Conservation (phyloP, 139 green algal genomes). For the Chlorella sp. region DNA sequence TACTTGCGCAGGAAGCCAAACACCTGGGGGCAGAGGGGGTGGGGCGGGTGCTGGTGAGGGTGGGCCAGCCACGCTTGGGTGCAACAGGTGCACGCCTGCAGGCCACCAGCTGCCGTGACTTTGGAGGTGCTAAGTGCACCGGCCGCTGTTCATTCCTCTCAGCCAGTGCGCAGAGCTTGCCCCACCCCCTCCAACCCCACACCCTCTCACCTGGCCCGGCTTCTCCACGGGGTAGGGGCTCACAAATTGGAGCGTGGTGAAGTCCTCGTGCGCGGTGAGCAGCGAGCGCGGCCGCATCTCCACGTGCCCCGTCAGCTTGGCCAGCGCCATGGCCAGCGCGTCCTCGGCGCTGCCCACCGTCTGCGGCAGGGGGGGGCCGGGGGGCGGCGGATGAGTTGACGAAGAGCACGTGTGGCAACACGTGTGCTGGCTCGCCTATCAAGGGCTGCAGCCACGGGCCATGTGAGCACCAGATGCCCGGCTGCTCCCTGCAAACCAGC, state of each 20-base stretch:
- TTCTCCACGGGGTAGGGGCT: conserved; percentile 34
- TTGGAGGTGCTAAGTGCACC: no score
- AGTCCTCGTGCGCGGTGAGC: conserved; percentile 89
- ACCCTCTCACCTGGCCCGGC: conserved; percentile 25
- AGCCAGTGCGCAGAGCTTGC: neutral
- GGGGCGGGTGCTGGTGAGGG: neutral
- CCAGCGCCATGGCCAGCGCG: conserved; percentile 86
- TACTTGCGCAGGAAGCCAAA: conserved; percentile 74
- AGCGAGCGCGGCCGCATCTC: conserved; percentile 79
- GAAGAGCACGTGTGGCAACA: neutral
- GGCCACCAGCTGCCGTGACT: neutral
- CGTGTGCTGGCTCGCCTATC: no score
- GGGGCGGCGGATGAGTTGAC: neutral
- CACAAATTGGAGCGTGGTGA: conserved; percentile 75
- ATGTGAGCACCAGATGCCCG: neutral
- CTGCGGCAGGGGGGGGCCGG: neutral
- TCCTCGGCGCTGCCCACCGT: conserved; percentile 52
- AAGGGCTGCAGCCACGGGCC: neutral
- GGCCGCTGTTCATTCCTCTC: no score
- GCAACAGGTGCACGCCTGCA: neutral
- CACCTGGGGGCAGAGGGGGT: conserved; percentile 46
- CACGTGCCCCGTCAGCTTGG: conserved; percentile 88
- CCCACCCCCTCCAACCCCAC: no score
- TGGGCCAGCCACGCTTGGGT: neutral
- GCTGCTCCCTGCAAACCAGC: neutral